phyloP scores from a whole-genome alignment of 1,139 yeast species.

The Zygosaccharomyces sapae region DNA sequence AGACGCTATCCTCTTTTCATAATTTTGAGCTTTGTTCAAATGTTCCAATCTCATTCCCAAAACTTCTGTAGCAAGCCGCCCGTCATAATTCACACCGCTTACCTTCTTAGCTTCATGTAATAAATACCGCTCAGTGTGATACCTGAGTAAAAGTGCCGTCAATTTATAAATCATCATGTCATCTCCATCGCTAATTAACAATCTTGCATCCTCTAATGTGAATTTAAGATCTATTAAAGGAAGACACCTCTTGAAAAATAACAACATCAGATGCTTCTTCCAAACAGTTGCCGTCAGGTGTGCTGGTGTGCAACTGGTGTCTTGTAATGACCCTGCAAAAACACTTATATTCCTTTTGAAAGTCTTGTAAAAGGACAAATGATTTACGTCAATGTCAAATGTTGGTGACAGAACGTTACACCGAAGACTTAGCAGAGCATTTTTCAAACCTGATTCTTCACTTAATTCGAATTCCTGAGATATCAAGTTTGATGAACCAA shows the following conservation, averaged over 20 bases:
- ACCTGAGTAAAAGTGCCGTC: conserved; percentile 24
- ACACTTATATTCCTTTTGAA: conserved; percentile 34
- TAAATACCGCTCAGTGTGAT: conserved; percentile 22
- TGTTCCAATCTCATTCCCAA: conserved; percentile 25
- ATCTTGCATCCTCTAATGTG: conserved; percentile 34
- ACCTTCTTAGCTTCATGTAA: conserved; percentile 13
- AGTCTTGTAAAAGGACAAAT: conserved; percentile 36
- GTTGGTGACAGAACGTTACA: conserved; percentile 48
- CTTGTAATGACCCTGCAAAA: conserved; percentile 25
- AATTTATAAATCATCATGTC: conserved; percentile 25
- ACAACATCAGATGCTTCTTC: conserved; percentile 17
- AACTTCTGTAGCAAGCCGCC: conserved; percentile 23
- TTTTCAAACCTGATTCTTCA: conserved; percentile 41
- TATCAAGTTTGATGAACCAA: conserved; percentile 52
- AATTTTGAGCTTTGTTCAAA: conserved; percentile 16
- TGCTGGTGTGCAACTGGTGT: conserved; percentile 13
- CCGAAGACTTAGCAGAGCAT: conserved; percentile 49
- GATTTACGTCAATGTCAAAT: conserved; percentile 37
- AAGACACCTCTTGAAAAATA: conserved; percentile 29
- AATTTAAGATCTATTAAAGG: conserved; percentile 33
- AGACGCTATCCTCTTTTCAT: conserved; percentile 24
- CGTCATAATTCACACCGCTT: conserved; percentile 20
- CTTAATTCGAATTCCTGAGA: conserved; percentile 43
- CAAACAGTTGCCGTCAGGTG: conserved; percentile 7
- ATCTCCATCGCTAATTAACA: conserved; percentile 27